Base-by-base conservation (phyloP, 1,139 yeast species). In the Lodderomyces metapsilosis region DNA sequence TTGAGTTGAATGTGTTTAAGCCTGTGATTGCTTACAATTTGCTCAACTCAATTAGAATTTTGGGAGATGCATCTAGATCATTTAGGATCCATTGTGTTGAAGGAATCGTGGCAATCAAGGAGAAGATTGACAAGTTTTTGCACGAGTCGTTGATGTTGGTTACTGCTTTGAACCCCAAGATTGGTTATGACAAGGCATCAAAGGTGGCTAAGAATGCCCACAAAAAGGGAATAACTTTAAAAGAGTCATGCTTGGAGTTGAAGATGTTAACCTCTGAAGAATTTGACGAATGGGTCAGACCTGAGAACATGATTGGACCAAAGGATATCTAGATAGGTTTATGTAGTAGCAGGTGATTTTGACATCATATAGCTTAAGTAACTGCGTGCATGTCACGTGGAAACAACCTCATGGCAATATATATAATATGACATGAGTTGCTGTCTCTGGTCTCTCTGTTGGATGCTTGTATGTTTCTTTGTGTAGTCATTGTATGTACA, bases 181-280 rank as follows among this genome's bases (percentile, higher is more conserved):
- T 89, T 57, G 97, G 97, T 56, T 89, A 89, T 71, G 97, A 89
- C 59, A 76, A 80, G 52, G 96, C 96, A 42, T 87, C 96, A 46
- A 87, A 88, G 78, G 89, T 86, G 41, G 97, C 97, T 53, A 89
- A 89, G 78, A 86, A 88, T 59, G 97, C 97, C 34, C 96, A 88
- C 78, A 84, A 88, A 74, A 87, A 88, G 76, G 95, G 96, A 25
- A 75, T 88, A 58, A 89, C 96, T 37, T 78, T 89, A 67, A 88
- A 88, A 73, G 84, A 87, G 65, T 81, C 92, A 46, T 94, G 95
- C 46, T 71, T 88, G 56, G 95, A 88, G 66, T 79, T 89, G 58
- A 84, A 84, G 42, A 87, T 82, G 45, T 74, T 89, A 58, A 76
- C 80, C 42, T 78, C 76, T 47, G 84, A 80, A 59, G 95, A 88